A percentile compares a stretch with the other conserved stretches of the same genome.
phyloP scores from a whole-genome alignment of 176 grass and related monocot genomes.

The Calamus simplicifolius region DNA sequence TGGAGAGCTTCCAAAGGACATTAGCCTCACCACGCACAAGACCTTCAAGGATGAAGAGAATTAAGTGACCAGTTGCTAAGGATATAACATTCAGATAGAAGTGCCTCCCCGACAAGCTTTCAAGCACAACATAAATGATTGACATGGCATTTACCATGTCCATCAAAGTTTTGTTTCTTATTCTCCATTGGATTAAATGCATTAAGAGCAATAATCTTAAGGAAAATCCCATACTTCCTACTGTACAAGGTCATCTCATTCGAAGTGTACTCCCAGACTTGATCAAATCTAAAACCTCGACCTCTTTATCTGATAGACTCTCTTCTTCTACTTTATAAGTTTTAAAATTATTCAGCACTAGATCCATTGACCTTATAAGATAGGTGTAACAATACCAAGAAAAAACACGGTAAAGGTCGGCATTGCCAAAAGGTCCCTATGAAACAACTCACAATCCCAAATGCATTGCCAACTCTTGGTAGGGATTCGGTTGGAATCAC shows the following conservation, averaged over 20 bases:
- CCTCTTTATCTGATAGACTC: constrained; percentile 13
- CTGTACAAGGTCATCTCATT: constrained; percentile 6
- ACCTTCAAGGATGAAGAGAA: too few species aligned
- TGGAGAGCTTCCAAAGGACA: constrained; percentile 9
- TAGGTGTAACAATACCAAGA: constrained; percentile 16
- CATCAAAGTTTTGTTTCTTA: constrained; percentile 14
- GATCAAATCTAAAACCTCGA: not conserved
- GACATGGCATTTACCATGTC: too few species aligned
- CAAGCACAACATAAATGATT: not conserved
- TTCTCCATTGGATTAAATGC: constrained; percentile 12
- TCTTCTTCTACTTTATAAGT: constrained; percentile 4
- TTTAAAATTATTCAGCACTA: constrained; percentile 12
- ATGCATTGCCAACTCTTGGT: constrained; percentile 6
- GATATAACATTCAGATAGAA: constrained; percentile 13
- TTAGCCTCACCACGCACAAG: too few species aligned
- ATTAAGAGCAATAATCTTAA: constrained; percentile 7
- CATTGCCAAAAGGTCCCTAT: too few species aligned
- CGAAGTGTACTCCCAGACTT: constrained; percentile 5
- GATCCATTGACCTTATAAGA: constrained; percentile 13
- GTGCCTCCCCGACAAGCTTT: constrained; percentile 13
- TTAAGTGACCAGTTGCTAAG: constrained; percentile 6
- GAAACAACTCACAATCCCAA: too few species aligned
- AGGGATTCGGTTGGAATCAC: constrained; percentile 4
- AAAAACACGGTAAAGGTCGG: constrained; percentile 8
- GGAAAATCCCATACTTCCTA: constrained; percentile 3